phyloP scores from a whole-genome alignment of 2,329 filamentous ascomycete species.

The Fusarium sarcochroum region DNA sequence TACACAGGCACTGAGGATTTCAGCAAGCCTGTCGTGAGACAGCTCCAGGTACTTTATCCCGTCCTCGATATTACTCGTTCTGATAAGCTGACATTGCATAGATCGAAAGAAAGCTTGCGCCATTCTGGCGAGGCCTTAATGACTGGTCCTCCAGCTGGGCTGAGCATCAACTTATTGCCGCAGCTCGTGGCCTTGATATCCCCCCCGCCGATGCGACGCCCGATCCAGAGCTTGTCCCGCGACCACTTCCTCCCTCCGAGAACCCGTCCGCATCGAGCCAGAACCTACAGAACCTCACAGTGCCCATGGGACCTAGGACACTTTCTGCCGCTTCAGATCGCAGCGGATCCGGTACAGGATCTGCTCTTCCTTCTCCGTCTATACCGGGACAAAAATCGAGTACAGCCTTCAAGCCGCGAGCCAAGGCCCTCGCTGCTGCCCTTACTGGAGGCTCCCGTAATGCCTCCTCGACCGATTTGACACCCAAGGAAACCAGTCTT shows the following conservation, averaged over 20 bases:
- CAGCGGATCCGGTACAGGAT: conserved; percentile 72
- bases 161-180: conserved; percentile 94
- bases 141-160: conserved; percentile 92
- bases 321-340: conserved; percentile 84
- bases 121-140: conserved; percentile 94
- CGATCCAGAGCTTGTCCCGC: conserved; percentile 72
- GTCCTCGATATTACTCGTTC: neutral
- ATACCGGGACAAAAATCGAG: conserved; percentile 55
- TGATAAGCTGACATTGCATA: conserved; percentile 57
- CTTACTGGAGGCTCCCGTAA: conserved; percentile 82
- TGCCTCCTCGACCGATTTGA: conserved; percentile 77
- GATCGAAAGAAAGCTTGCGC: conserved; percentile 93
- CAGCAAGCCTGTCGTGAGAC: conserved; percentile 87
- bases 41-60: conserved; percentile 80
- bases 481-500: conserved; percentile 82
- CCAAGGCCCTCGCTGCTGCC: conserved; percentile 89
- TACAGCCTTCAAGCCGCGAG: conserved; percentile 82
- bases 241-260: conserved; percentile 60
- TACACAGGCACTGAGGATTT: conserved; percentile 96
- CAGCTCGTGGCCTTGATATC: conserved; percentile 85
- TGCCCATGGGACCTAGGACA: conserved; percentile 83
- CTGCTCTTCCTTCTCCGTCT: conserved; percentile 66
- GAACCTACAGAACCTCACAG: conserved; percentile 79
- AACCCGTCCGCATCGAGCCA: conserved; percentile 64
- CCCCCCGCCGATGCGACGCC: conserved; percentile 88